Evolutionary conservation across 2,329 filamentous ascomycete genomes (phyloP).

Genomic region (Clonostachys chloroleuca): DNA sequence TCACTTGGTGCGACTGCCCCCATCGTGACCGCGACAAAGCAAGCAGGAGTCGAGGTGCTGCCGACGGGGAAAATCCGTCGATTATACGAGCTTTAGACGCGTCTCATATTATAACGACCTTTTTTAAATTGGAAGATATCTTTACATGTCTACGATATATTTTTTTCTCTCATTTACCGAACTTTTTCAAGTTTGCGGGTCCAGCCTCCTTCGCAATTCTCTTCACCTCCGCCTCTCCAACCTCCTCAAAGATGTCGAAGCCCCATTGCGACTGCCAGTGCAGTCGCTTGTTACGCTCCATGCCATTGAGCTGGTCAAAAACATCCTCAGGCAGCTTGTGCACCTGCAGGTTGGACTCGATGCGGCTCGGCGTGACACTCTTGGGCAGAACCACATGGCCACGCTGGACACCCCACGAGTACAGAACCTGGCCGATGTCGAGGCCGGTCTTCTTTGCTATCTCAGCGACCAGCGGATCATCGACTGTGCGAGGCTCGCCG

Average conservation of each 20-base stretch:
- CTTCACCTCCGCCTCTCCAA: conserved; percentile 26
- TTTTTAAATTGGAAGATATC: too few relatives aligned
- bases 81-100: too few relatives aligned
- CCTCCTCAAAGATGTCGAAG: conserved; percentile 36
- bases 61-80: too few relatives aligned
- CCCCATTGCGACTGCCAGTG: conserved; percentile 36
- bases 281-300: conserved; percentile 36
- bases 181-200: conserved; percentile 27
- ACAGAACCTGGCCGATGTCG: conserved; percentile 35
- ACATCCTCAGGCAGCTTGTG: conserved; percentile 24
- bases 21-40: too few relatives aligned
- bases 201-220: conserved; percentile 22
- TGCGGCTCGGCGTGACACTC: conserved; percentile 59
- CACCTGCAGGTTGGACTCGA: conserved; percentile 57
- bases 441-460: conserved; percentile 35
- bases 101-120: too few relatives aligned
- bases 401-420: conserved; percentile 56
- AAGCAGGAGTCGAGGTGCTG: too few relatives aligned
- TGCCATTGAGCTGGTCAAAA: conserved; percentile 25
- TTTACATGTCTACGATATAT: too few relatives aligned
- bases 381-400: conserved; percentile 65
- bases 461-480: conserved; percentile 40
- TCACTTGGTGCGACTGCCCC: too few relatives aligned
- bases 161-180: conserved; percentile 4
- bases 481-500: conserved; percentile 37